Base-by-base conservation (phyloP, 805 yeast genomes). In the Lipomyces sp. region DNA sequence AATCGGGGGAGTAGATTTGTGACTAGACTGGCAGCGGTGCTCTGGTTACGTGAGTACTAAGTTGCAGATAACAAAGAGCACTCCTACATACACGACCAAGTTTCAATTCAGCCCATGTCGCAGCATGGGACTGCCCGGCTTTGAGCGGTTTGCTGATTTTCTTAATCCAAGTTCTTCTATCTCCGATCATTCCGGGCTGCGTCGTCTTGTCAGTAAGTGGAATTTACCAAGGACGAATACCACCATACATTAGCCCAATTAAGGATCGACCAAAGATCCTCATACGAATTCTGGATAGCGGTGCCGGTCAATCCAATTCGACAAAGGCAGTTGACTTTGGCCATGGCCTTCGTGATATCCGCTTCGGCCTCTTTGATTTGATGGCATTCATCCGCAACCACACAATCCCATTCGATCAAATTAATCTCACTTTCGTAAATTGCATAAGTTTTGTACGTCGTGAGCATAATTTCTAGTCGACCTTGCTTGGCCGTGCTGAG, bases 221-320 rank as follows among this genome's bases (percentile, higher is more conserved):
- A 29, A 29, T 18, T 13, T 4, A 6, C 34, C 18, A 7, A 24
- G 13, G 24, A 34, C 15, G 24, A 24, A 55, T 2, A 48, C 13
- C 32, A 34, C 13, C 58, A 33, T 15, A 55, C 58, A 57, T 66
- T 66, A 7, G 65, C 65, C 70, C 70, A 66, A 37, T 62, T 53
- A 4, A 67, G 55, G 35, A 67, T 15, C n/a, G 66, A 33, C 69
- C 69, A 64, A 15, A 62, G 54, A 53, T 64, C 69, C 48, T 67
- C 69, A 54, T 65, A 64, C 18, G 63, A 30, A 34, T 67, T 67
- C 42, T 67, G 71, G 8, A 67, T 33, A 4, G 71, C 71, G 33
- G 69, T 67, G 7, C 71, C 71, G 51, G 71, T 65, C 15, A 67
- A 63, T 29, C 71, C 71, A 24, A 67, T 65, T 29, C 71, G 62